Evolutionary conservation across 2,329 filamentous ascomycete genomes (phyloP), one percentile per base, ranked within the genome.

Genomic region (Cucurbitaria berberidis): DNA sequence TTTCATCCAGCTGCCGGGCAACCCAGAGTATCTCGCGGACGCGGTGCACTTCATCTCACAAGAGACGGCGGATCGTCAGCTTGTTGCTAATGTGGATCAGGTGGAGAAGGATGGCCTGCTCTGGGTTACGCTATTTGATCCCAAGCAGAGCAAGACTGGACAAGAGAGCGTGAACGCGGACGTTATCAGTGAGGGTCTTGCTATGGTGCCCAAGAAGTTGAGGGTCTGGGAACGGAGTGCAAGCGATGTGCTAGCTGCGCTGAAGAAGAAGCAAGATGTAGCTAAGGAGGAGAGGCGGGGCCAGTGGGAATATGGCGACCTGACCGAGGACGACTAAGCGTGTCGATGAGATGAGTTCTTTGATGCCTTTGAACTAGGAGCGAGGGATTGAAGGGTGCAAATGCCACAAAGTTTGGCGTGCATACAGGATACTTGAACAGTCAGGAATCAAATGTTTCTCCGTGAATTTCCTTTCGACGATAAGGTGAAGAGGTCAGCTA

Each of bases 241-340:
- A 40, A 83, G 84, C 51, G 83, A 89, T 29, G 86, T 92, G 38
- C 77, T 96, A 58, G 84, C 86, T 74, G 84, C 85, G 64, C 79
- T 97, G 57, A 87, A 85, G 69, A 84, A 89, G 74, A 84, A 89
- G 45, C 89, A 96, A 80, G 81, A 83, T 30, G 82, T 88, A 74
- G 93, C 93, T 4, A 96, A 96, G 84, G 81, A 84, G 49, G 86
- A 87, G 51, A 86, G 92, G 58, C 82, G 86, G 62, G 95, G 95
- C 38, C 95, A 96, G 84, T 99, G 93, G 93, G 95, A 99, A 83
- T 99, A 98, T 77, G 95, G 95, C 64, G 95, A 98, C 75, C 83
- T 96, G 70, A 96, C 91, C 13, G 93, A 96, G 63, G 73, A 74
- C 53, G 59, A 68, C 43, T 65, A 65, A 49, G 22, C 35, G 44